Evolutionary conservation across 1,284 basidiomycete genomes (phyloP).

Genomic region (Trichosporon coremiiforme): DNA sequence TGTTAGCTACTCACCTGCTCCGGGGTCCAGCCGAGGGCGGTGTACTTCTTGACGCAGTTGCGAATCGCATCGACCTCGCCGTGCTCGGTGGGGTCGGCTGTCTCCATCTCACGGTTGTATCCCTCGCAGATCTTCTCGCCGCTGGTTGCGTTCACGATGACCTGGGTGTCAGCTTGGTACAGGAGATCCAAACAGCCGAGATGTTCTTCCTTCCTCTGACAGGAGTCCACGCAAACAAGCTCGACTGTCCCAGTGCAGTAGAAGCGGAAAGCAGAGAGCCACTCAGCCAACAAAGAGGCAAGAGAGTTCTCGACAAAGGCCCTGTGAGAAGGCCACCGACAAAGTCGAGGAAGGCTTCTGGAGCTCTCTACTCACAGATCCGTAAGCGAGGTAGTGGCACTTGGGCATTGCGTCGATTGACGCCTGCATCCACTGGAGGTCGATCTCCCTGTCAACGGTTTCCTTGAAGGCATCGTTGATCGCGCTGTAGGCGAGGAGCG

Average conservation of each 20-base stretch:
- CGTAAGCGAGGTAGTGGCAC: slow-evolving; percentile 19
- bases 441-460: not conserved
- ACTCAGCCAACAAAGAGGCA: too few relatives aligned
- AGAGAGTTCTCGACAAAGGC: too few relatives aligned
- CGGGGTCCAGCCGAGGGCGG: slow-evolving; percentile 10
- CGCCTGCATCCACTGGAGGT: slow-evolving; percentile 27
- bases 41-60: slow-evolving; percentile 19
- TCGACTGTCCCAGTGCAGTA: too few relatives aligned
- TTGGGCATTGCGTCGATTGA: slow-evolving; percentile 30
- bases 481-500: not conserved
- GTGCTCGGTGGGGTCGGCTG: slow-evolving; percentile 22
- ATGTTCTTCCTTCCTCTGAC: too few relatives aligned
- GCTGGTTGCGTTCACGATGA: slow-evolving; percentile 17
- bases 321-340: too few relatives aligned
- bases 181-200: too few relatives aligned
- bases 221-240: too few relatives aligned
- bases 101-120: slow-evolving; percentile 18
- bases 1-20: not conserved
- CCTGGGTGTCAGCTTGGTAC: slow-evolving; percentile 12
- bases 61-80: slow-evolving; percentile 18
- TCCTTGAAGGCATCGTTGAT: not conserved
- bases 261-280: too few relatives aligned
- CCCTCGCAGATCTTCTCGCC: slow-evolving; percentile 17
- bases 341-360: not conserved
- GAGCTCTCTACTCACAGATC: not conserved